A percentile compares a stretch with the other conserved stretches of the same genome.
These are phyloP conservation scores for Daldinia vernicosa DNA, from an alignment of 495 filamentous ascomycete species.

Conservation along the genomic window DNA sequence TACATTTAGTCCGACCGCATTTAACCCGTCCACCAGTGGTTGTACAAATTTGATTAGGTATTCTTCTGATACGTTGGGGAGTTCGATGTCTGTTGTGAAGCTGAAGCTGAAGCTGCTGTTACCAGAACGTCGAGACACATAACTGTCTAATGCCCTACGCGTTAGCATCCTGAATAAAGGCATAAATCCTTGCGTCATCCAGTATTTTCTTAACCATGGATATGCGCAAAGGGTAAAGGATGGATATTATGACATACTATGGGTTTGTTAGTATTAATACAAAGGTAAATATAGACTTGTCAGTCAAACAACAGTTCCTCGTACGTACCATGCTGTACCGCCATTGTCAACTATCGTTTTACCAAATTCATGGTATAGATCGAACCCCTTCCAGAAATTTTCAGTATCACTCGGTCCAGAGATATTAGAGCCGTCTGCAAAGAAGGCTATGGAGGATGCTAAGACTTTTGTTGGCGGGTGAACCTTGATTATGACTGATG, in stretches of 20 bases:
- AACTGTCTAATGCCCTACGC: conserved; percentile 25
- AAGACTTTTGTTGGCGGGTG: conserved; percentile 43
- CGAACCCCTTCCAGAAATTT: conserved; percentile 43
- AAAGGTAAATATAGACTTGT: conserved; percentile 13
- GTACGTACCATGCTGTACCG: conserved; percentile 42
- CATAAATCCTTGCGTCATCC: neutral
- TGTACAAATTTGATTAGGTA: conserved; percentile 52
- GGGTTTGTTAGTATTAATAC: conserved; percentile 11
- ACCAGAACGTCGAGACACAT: conserved; percentile 30
- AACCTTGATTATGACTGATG: conserved; percentile 54
- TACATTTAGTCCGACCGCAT: conserved; percentile 43
- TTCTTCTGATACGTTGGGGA: conserved; percentile 44
- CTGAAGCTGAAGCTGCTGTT: conserved; percentile 41
- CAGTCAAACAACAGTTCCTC: neutral
- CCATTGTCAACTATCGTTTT: conserved; percentile 40
- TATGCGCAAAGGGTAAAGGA: neutral
- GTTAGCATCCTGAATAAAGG: neutral
- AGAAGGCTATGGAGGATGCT: conserved; percentile 39
- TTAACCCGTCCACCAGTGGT: conserved; percentile 55
- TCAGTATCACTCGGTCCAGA: conserved; percentile 36
- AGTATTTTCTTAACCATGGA: neutral
- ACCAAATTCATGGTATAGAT: conserved; percentile 44
- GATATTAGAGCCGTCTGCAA: conserved; percentile 50
- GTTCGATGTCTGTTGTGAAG: conserved; percentile 41
- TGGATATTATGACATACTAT: conserved; percentile 20